Base-by-base conservation (phyloP, 768 basidiomycete genomes). In the Kwoniella sp. region DNA sequence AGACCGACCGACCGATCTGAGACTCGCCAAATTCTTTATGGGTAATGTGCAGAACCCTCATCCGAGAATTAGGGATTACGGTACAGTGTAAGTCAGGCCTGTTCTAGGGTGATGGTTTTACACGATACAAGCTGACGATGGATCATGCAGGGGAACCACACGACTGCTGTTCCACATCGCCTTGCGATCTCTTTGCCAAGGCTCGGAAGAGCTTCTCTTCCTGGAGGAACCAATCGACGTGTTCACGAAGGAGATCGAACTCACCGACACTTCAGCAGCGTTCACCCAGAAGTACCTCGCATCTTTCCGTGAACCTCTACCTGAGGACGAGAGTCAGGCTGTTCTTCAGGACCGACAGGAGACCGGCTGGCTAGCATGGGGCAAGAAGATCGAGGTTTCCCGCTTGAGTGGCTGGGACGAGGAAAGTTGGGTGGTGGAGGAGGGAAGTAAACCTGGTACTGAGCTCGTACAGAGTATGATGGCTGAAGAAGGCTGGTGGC, bases 291-390 rank as follows among this genome's bases (percentile, higher is more conserved):
- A 84, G 29, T 85, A 88, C 69, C 78, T 92, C 58, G 72, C 81
- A 2, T 80, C 82, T 19, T 90, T 88, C 76, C 81, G 89, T 21
- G 71, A 78, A 24, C 86, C 87, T 2, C 69, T 87, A 29, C 64
- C 69, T 8, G 71, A 72, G 46, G 61, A 74, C 30, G 72, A 71
- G n/a, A 58, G 65, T 48, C 40, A 77, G 59, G 68, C 70, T 7
- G 60, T 69, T 17, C 64, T 81, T 27, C 73, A 78, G 49, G 92
- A 95, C 80, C 88, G 90, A 73, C 80, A 89, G 22, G 80, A 83
- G 36, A 89, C 88, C 7, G 92, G 92, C 1, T 93, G 92, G 82
- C 77, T 93, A 55, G 80, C 86, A 2, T 93, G 92, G 91, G 79
- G 84, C 24, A 76, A 84, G 65, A 83, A 82, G 36, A 81, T 91